phyloP scores from a whole-genome alignment of 2,329 filamentous ascomycete species.

The Coleophoma cylindrospora region DNA sequence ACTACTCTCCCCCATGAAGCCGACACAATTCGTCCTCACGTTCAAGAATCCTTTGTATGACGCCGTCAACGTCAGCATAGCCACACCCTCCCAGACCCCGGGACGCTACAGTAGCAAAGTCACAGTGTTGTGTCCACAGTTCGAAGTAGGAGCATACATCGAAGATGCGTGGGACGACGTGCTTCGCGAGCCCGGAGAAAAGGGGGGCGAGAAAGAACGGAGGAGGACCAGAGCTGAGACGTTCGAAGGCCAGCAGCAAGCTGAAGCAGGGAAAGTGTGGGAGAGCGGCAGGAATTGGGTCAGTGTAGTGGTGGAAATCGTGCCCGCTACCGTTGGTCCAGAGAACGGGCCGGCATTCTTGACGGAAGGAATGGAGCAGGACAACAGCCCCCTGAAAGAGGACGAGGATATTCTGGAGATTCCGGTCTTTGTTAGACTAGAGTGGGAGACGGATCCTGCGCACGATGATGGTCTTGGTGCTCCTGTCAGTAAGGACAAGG shows the following conservation, averaged over 20 bases:
- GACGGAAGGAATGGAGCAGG: conserved; percentile 22
- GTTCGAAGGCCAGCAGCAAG: conserved; percentile 41
- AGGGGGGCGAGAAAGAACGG: conserved; percentile 35
- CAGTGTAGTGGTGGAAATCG: conserved; percentile 85
- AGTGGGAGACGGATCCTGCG: conserved; percentile 73
- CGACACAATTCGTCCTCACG: conserved; percentile 78
- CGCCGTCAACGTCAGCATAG: conserved; percentile 78
- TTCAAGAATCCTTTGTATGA: conserved; percentile 95
- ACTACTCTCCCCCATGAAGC: conserved; percentile 34
- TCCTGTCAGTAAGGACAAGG: conserved; percentile 42
- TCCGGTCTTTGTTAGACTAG: conserved; percentile 85
- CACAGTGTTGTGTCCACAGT: conserved; percentile 89
- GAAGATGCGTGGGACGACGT: conserved; percentile 84
- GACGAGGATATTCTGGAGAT: conserved; percentile 73
- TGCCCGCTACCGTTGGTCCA: conserved; percentile 51
- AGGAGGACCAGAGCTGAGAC: conserved; percentile 23
- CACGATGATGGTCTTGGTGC: conserved; percentile 45
- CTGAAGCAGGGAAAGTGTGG: conserved; percentile 94
- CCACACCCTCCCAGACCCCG: conserved; percentile 74
- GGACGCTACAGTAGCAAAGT: conserved; percentile 74
- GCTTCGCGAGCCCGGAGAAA: conserved; percentile 37
- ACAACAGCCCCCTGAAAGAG: conserved; percentile 44
- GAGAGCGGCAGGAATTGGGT: conserved; percentile 93
- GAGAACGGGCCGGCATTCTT: conserved; percentile 14
- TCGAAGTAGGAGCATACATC: conserved; percentile 92